Conservation (phyloP, 2,329 filamentous ascomycete species). For the Xylaria sp. region DNA sequence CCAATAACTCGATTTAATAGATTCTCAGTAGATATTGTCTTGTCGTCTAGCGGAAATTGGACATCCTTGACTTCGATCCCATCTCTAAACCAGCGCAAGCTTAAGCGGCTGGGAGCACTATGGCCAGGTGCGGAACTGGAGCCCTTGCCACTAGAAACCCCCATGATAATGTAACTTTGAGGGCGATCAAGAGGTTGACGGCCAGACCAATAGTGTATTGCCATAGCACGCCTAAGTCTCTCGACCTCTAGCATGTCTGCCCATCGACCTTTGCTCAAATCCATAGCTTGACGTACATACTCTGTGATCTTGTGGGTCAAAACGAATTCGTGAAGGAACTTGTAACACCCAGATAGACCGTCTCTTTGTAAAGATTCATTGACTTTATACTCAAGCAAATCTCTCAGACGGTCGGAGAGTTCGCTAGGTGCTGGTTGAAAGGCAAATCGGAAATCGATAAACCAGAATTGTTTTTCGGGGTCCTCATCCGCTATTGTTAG, state of each 20-base stretch:
- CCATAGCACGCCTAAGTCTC: slow-evolving; percentile 80
- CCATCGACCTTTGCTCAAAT: slow-evolving; percentile 79
- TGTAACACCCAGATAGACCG: slow-evolving; percentile 83
- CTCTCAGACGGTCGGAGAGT: slow-evolving; percentile 71
- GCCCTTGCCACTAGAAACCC: slow-evolving; percentile 75
- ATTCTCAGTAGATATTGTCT: slow-evolving; percentile 76
- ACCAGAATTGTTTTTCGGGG: slow-evolving; percentile 85
- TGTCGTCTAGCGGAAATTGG: slow-evolving; percentile 74
- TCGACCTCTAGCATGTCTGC: slow-evolving; percentile 81
- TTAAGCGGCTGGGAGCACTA: slow-evolving; percentile 65
- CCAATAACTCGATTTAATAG: slow-evolving; percentile 81
- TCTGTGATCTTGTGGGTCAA: slow-evolving; percentile 91
- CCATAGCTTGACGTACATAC: slow-evolving; percentile 79
- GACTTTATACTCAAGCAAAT: slow-evolving; percentile 74
- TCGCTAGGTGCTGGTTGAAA: slow-evolving; percentile 76
- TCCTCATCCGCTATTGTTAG: slow-evolving; percentile 91
- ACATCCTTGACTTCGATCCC: slow-evolving; percentile 77
- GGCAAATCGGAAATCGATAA: slow-evolving; percentile 88
- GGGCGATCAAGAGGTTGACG: slow-evolving; percentile 65
- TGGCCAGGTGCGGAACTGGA: slow-evolving; percentile 54
- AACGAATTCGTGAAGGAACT: slow-evolving; percentile 86
- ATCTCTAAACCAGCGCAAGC: slow-evolving; percentile 85
- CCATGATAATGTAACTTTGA: slow-evolving; percentile 93
- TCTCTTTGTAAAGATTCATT: slow-evolving; percentile 77
- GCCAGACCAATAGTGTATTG: slow-evolving; percentile 90